Evolutionary conservation across 495 filamentous ascomycete genomes (phyloP).

Genomic region (Aspergillus mulundensis): DNA sequence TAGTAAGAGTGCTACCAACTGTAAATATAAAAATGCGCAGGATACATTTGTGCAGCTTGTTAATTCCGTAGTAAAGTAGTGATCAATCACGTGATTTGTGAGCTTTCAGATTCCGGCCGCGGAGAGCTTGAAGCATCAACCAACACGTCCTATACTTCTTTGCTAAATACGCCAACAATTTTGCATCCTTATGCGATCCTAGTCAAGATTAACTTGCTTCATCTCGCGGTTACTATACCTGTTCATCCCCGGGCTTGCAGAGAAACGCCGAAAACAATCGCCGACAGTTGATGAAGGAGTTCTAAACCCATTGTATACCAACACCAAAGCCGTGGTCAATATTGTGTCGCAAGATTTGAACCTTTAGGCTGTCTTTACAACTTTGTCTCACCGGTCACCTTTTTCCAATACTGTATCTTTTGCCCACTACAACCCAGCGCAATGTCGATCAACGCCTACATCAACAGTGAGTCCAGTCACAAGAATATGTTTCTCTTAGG

Average conservation of each 20-base stretch:
- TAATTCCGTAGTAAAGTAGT: not conserved
- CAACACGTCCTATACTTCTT: not conserved
- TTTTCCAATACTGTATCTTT: not conserved
- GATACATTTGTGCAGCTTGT: not conserved
- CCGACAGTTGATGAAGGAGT: not conserved
- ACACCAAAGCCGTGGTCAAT: not conserved
- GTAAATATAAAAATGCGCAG: not conserved
- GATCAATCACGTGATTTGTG: not conserved
- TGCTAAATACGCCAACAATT: too few relatives aligned
- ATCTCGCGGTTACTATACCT: not conserved
- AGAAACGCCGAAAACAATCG: not conserved
- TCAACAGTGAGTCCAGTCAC: conserved; percentile 53
- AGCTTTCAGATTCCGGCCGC: conserved; percentile 3
- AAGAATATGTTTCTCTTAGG: not conserved
- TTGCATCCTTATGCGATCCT: not conserved
- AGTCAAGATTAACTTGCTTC: not conserved
- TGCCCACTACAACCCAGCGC: conserved; percentile 4
- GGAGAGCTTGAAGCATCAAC: not conserved
- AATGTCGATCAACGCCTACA: conserved; percentile 65
- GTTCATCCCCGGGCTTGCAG: not conserved
- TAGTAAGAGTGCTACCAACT: not conserved
- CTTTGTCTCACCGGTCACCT: not conserved
- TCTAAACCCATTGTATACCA: not conserved
- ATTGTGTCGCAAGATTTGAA: not conserved
- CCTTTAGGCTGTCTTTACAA: not conserved